phyloP scores from a whole-genome alignment of 129 eudicot genomes.

The Glebionis coronaria region DNA sequence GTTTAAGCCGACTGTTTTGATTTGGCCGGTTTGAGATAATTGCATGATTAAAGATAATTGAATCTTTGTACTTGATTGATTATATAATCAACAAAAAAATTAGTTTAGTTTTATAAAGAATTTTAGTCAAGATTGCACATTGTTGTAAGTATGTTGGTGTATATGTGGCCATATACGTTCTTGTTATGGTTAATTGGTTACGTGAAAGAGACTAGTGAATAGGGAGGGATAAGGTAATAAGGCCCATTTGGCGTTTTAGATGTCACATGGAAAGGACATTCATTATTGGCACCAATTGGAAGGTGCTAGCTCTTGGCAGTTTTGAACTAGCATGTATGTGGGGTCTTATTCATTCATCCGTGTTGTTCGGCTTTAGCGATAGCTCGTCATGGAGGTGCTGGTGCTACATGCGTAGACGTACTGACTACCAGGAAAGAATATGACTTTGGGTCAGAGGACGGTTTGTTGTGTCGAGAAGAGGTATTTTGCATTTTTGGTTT shows the following conservation, averaged over 20 bases:
- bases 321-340: constrained; percentile 28
- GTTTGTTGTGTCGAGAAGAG: too few species aligned
- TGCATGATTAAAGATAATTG: constrained; percentile 10
- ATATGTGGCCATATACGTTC: not conserved
- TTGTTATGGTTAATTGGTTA: not conserved
- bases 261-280: constrained; percentile 36
- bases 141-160: too few species aligned
- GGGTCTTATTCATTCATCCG: constrained; percentile 22
- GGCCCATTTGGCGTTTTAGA: constrained; percentile 36
- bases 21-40: constrained; percentile 12
- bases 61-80: not conserved
- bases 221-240: constrained; percentile 27
- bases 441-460: not conserved
- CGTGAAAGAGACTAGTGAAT: too few species aligned
- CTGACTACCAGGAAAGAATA: not conserved
- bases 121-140: not conserved
- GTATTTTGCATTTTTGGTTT: too few species aligned
- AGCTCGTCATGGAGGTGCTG: not conserved
- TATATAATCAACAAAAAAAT: not conserved
- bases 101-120: not conserved
- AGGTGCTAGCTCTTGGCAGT: constrained; percentile 30
- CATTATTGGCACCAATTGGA: constrained; percentile 37
- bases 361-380: constrained; percentile 7
- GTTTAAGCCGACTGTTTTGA: not conserved
- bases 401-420: not conserved